Evolutionary conservation across 805 yeast species (phyloP).

Genomic region (Lipomyces yamanashiensis): DNA sequence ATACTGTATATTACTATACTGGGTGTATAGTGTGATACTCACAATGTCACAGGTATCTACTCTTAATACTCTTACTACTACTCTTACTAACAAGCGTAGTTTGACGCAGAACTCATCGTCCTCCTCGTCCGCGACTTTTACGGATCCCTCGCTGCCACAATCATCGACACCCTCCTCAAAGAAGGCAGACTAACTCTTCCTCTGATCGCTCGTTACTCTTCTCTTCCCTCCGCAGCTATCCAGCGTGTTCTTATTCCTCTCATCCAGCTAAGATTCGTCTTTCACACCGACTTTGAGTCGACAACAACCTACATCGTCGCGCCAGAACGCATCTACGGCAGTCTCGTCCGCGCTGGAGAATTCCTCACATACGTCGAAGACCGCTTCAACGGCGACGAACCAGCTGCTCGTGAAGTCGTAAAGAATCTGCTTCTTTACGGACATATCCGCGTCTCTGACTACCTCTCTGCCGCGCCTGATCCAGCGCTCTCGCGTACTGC

Average conservation of each 20-base stretch:
- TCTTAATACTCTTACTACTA: too few species aligned
- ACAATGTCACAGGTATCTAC: constrained; percentile 24
- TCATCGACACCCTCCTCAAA: constrained; percentile 64
- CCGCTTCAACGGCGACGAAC: constrained; percentile 41
- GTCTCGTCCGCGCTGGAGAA: constrained; percentile 76
- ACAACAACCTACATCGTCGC: constrained; percentile 6
- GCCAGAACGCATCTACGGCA: constrained; percentile 45
- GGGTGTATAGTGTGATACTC: too few species aligned
- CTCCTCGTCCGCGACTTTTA: constrained; percentile 44
- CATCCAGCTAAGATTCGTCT: constrained; percentile 77
- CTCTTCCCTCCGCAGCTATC: constrained; percentile 56
- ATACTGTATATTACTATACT: too few species aligned
- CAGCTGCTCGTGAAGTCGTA: constrained; percentile 60
- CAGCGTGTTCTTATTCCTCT: constrained; percentile 73
- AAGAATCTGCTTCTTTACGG: constrained; percentile 76
- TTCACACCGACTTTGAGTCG: constrained; percentile 54
- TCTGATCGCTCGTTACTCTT: constrained; percentile 57
- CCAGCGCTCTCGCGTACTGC: constrained; percentile 42
- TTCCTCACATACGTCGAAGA: constrained; percentile 60
- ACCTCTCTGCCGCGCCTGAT: constrained; percentile 44
- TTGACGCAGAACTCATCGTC: constrained; percentile 29
- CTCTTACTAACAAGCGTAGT: constrained; percentile 7
- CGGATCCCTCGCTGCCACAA: constrained; percentile 75
- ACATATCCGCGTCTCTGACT: constrained; percentile 62
- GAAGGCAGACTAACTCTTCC: constrained; percentile 66